Evolutionary conservation across 1,139 yeast species (phyloP).

Genomic region (Maudiozyma humilis): DNA sequence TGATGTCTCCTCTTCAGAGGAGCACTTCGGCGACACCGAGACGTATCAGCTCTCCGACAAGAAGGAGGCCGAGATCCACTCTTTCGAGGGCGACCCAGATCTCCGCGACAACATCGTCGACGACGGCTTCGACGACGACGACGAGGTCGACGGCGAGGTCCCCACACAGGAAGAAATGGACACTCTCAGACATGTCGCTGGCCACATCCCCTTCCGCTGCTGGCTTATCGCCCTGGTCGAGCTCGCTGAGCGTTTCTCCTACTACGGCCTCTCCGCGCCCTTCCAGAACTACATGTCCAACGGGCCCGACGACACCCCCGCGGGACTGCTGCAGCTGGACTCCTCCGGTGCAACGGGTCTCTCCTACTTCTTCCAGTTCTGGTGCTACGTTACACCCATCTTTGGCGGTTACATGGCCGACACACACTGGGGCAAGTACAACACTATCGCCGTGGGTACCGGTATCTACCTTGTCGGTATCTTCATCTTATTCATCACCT

Average conservation of each 20-base stretch:
- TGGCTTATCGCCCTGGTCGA: conserved; percentile 75
- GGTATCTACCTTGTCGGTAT: conserved; percentile 56
- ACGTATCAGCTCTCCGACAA: background rate
- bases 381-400: conserved; percentile 77
- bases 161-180: conserved; percentile 28
- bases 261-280: conserved; percentile 70
- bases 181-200: conserved; percentile 25
- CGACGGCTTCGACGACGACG: conserved; percentile 9
- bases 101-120: conserved; percentile 3
- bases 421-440: conserved; percentile 63
- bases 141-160: conserved; percentile 15
- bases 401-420: conserved; percentile 74
- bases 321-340: conserved; percentile 57
- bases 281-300: conserved; percentile 73
- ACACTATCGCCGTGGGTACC: conserved; percentile 56
- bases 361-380: conserved; percentile 68
- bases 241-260: conserved; percentile 77
- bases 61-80: background rate
- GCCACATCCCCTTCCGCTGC: conserved; percentile 34
- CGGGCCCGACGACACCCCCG: conserved; percentile 37
- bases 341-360: conserved; percentile 65
- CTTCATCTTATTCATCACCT: conserved; percentile 59
- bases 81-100: background rate
- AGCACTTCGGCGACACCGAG: background rate
- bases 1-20: background rate